Conservation (phyloP, 306 rosid species). For the Inga laurina region DNA sequence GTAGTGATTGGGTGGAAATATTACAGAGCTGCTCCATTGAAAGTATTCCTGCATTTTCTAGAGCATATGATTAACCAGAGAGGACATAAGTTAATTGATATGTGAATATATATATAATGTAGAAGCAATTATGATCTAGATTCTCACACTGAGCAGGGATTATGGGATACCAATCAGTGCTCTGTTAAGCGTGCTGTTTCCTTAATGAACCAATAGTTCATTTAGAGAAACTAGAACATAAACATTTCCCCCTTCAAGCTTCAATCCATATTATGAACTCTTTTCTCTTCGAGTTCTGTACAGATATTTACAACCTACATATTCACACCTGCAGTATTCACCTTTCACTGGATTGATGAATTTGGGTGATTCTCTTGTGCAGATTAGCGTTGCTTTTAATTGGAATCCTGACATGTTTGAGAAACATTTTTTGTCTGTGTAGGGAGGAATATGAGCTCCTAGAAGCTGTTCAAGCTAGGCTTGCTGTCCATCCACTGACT, state of each 20-base stretch:
- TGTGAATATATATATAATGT: background rate
- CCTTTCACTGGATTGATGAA: conserved; percentile 17
- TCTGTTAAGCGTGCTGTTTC: conserved; percentile 10
- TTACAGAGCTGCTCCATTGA: background rate
- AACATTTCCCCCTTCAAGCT: background rate
- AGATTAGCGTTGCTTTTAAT: conserved; percentile 12
- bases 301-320: background rate
- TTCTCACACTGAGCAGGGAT: background rate
- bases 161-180: background rate
- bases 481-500: conserved; percentile 76
- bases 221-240: conserved; percentile 17
- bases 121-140: conserved; percentile 6
- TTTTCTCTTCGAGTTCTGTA: background rate
- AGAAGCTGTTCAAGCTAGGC: conserved; percentile 91
- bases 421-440: conserved; percentile 32
- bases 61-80: background rate
- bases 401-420: conserved; percentile 16
- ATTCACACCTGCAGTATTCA: background rate
- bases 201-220: background rate
- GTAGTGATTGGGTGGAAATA: background rate
- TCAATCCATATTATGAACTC: background rate
- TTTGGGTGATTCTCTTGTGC: background rate
- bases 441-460: conserved; percentile 94
- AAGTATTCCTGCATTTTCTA: background rate
- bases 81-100: conserved; percentile 22